Evolutionary conservation across 2,329 filamentous ascomycete genomes (phyloP), one percentile per base, ranked within the genome.

Genomic region (Colletotrichum destructivum): DNA sequence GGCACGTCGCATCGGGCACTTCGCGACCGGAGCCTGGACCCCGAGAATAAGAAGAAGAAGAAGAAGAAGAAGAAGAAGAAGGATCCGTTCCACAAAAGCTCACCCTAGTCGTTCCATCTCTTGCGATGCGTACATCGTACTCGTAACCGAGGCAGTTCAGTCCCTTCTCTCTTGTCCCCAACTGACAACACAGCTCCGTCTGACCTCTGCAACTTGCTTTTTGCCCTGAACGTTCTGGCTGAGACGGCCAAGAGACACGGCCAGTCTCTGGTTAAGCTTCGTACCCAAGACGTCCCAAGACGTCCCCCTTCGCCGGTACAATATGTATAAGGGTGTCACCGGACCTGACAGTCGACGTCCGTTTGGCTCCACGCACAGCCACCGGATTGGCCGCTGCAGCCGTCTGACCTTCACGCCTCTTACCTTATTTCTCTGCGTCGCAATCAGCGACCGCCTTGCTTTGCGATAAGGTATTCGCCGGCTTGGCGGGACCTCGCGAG

Each of bases 241-340:
- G 57, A 71, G 56, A 71, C 68, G 44, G 44, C 31, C 56, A 62
- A 67, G 56, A 71, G 68, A 71, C 69, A 46, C 46, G 49, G 47
- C 49, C 56, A 67, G 68, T 68, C 56, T 68, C 16, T 42, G 42
- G 62, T 57, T 62, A 68, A 62, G 56, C 57, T 68, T 68, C 56
- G 51, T 40, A 13, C 18, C 44, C 26, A 44, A 16, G 44, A 31
- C 31, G 31, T 31, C 31, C 31, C 31, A 15, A 51, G 23, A 46
- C 21, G 31, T 31, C 31, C 40, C 68, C 42, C 56, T 49, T 66
- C 26, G 63, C 56, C 56, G 18, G 31, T 44, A 44, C 6, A 31
- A 9, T 31, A 31, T 26, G 26, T 4, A 31, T 7, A 38, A 18
- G 38, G 49, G 23, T 52, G 63, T 70, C 67, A 67, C 21, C 62